These are phyloP conservation scores for Madurella mycetomatis DNA, from an alignment of 2,329 filamentous ascomycete species.

Conservation along the genomic window DNA sequence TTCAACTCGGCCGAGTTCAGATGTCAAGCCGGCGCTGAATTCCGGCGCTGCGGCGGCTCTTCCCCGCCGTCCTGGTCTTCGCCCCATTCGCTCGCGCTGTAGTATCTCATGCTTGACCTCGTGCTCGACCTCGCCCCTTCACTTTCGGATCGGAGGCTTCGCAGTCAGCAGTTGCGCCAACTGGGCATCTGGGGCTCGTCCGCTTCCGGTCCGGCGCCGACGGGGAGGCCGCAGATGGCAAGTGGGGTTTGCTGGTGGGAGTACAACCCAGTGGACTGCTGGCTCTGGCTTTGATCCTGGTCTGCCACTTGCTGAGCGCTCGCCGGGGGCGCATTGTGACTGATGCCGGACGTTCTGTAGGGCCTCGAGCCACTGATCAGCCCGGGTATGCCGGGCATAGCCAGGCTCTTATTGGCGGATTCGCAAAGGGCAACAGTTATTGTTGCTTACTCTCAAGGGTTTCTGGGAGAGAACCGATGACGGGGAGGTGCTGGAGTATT, in stretches of 20 bases:
- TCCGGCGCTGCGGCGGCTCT: slow-evolving; percentile 1
- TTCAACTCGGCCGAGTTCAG: too few relatives aligned
- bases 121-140: neutral
- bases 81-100: neutral
- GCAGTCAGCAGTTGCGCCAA: slow-evolving; percentile 29
- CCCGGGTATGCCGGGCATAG: neutral
- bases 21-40: slow-evolving; percentile 10
- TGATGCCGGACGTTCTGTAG: slow-evolving; percentile 7
- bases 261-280: neutral
- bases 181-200: slow-evolving; percentile 32
- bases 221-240: slow-evolving; percentile 35
- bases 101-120: neutral
- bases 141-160: neutral
- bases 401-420: too few relatives aligned
- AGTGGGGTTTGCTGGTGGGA: neutral
- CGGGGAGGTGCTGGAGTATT: too few relatives aligned
- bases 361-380: slow-evolving; percentile 9
- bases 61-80: neutral
- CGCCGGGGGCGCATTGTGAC: neutral
- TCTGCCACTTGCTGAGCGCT: neutral
- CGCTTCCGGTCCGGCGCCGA: slow-evolving; percentile 40
- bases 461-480: too few relatives aligned
- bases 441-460: too few relatives aligned
- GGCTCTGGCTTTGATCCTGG: neutral
- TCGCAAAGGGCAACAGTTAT: too few relatives aligned